Evolutionary conservation across 192 early-diverging fungal genomes (phyloP).

Genomic region (Cetraspora pellucida): DNA sequence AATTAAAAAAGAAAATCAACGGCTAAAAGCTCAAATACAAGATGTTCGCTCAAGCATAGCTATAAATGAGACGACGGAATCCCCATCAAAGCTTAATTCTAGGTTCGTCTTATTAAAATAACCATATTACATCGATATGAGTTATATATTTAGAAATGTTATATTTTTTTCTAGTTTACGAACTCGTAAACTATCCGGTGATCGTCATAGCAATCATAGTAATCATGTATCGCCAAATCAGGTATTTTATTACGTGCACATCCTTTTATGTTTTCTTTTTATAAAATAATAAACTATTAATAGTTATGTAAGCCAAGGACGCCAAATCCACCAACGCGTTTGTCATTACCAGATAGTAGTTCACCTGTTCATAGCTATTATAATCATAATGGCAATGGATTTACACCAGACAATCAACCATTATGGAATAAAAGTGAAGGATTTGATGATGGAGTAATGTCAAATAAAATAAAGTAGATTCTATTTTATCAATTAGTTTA

Average conservation of each 20-base stretch:
- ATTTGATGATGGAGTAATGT: too few species aligned
- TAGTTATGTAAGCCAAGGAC: background rate
- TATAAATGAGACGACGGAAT: background rate
- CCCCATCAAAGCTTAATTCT: background rate
- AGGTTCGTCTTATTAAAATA: background rate
- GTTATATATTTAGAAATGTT: too few species aligned
- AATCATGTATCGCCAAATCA: background rate
- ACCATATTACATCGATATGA: background rate
- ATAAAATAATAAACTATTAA: background rate
- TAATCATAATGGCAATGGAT: background rate
- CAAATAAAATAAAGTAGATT: too few species aligned
- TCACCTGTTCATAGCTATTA: background rate
- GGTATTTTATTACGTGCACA: background rate
- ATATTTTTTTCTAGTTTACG: too few species aligned
- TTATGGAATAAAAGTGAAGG: background rate
- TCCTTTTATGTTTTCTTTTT: background rate
- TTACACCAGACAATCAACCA: background rate
- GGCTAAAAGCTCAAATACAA: conserved; percentile 23
- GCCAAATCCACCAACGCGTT: conserved; percentile 17
- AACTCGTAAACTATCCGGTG: too few species aligned
- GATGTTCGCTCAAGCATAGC: background rate
- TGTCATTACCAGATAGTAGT: background rate
- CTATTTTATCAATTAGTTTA: too few species aligned
- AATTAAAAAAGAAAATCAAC: conserved; percentile 22
- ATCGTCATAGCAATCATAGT: background rate